Evolutionary conservation across 345 rosid species (phyloP), one percentile per base, ranked within the genome.

Genomic region (Melastoma malabathricum): DNA sequence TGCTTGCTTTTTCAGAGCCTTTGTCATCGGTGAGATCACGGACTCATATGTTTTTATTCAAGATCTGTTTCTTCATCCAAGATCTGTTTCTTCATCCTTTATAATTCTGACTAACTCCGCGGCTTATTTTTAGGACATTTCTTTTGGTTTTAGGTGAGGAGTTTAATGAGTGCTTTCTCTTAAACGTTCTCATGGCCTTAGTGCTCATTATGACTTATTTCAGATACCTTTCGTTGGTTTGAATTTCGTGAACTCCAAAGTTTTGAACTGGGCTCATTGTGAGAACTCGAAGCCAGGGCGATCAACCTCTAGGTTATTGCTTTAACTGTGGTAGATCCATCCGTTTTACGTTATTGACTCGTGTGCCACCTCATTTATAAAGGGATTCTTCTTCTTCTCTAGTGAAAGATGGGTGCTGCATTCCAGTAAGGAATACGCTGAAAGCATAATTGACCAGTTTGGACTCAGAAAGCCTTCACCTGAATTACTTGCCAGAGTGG

Each of bases 391-490:
- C 44, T 44, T 52, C 22, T 38, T 44, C 20, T 20, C 20, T 50
- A 82, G 97, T 54, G 97, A 88, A 72, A 68, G 82, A 46, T 88
- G 97, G 97, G 78, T 84, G 51, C 56, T 88, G 63, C 94, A 78
- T 75, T 88, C 90, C 18, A 84, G 86, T 6, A 63, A 46, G 53
- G 76, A 72, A 48, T 84, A 84, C 59, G 86, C 90, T 20, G 70
- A 59, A 48, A 64, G 61, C 23, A 50, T 84, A 49, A 78, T 88
- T 51, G 69, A 77, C 4, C 74, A 65, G 58, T 73, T 79, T 22
- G 90, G 94, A 60, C 74, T 80, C 47, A 70, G 47, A 52, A 84
- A 82, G 68, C 82, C 77, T 55, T 82, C 94, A 0, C 60, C 61
- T 50, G 84, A 64, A 67, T 64, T 77, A 27, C 54, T 82, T 51